Percentiles rank a stretch among this genome's conserved stretches.
These are phyloP conservation scores for Alternaria conjuncta DNA, from an alignment of 2,329 filamentous ascomycete species.

Conservation along the genomic window DNA sequence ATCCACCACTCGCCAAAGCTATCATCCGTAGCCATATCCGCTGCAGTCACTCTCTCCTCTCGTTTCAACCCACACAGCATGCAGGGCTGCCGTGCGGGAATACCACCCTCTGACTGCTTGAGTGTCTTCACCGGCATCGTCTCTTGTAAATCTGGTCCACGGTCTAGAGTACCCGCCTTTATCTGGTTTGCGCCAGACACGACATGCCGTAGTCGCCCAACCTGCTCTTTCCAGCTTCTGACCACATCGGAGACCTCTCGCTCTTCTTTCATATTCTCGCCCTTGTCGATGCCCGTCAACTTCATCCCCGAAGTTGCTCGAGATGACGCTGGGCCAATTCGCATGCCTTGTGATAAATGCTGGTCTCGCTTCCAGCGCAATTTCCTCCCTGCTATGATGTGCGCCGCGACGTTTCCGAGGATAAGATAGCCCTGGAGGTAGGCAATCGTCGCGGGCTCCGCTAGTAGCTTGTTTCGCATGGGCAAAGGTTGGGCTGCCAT, in stretches of 20 bases:
- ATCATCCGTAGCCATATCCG: constrained; percentile 81
- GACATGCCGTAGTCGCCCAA: constrained; percentile 75
- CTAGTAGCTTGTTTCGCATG: constrained; percentile 68
- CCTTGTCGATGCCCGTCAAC: constrained; percentile 81
- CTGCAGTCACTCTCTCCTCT: constrained; percentile 78
- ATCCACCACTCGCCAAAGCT: constrained; percentile 98
- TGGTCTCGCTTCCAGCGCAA: constrained; percentile 90
- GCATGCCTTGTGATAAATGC: constrained; percentile 84
- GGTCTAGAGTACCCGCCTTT: constrained; percentile 45
- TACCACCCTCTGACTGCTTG: constrained; percentile 67
- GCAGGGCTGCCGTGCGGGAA: constrained; percentile 77
- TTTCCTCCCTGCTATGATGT: constrained; percentile 82
- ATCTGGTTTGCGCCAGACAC: constrained; percentile 69
- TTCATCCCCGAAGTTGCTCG: constrained; percentile 82
- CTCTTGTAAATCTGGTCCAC: constrained; percentile 74
- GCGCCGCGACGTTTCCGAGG: constrained; percentile 72
- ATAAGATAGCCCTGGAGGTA: constrained; percentile 71
- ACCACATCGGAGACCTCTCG: constrained; percentile 82
- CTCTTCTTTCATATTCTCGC: constrained; percentile 81
- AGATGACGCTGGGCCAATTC: constrained; percentile 77
- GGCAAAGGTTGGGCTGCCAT: constrained; percentile 65
- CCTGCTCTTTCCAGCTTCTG: constrained; percentile 74
- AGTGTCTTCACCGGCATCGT: constrained; percentile 71
- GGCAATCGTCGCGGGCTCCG: constrained; percentile 65
- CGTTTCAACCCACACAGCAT: constrained; percentile 86